Conservation (phyloP, 805 yeast species). For the Sporopachydermia lactativora region DNA sequence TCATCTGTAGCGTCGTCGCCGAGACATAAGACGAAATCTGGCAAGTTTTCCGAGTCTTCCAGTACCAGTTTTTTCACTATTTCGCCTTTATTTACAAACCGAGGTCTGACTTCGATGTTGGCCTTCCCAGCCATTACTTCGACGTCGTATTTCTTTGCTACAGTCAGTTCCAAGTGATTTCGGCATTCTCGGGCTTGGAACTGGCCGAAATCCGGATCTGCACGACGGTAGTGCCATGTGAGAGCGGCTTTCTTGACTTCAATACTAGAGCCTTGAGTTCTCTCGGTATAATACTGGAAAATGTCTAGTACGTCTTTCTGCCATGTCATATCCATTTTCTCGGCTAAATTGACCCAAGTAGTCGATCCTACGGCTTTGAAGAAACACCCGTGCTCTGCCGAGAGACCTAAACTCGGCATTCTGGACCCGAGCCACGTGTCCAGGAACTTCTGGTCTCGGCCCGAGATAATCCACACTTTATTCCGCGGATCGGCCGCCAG, state of each 20-base stretch:
- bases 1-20: conserved; percentile 98
- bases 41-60: conserved; percentile 29
- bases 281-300: conserved; percentile 62
- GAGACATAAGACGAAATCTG: conserved; percentile 77
- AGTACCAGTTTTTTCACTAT: conserved; percentile 71
- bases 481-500: conserved; percentile 67
- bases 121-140: conserved; percentile 98
- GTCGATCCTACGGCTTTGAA: conserved; percentile 54
- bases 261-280: conserved; percentile 79
- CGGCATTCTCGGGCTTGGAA: conserved; percentile 71
- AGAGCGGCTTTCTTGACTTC: conserved; percentile 87
- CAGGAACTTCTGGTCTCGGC: conserved; percentile 83
- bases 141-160: conserved; percentile 57
- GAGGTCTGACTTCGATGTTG: conserved; percentile 93
- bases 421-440: conserved; percentile 76
- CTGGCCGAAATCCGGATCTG: conserved; percentile 87
- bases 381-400: conserved; percentile 98
- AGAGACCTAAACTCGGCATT: conserved; percentile 53
- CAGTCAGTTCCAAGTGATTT: conserved; percentile 42
- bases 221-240: conserved; percentile 94
- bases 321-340: conserved; percentile 85
- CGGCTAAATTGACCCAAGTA: conserved; percentile 78
- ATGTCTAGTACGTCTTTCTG: conserved; percentile 66
- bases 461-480: conserved; percentile 89
- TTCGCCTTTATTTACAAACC: conserved; percentile 91